These are phyloP conservation scores for Paraphaeosphaeria sporulosa DNA, from an alignment of 2,329 filamentous ascomycete species.

Conservation along the genomic window DNA sequence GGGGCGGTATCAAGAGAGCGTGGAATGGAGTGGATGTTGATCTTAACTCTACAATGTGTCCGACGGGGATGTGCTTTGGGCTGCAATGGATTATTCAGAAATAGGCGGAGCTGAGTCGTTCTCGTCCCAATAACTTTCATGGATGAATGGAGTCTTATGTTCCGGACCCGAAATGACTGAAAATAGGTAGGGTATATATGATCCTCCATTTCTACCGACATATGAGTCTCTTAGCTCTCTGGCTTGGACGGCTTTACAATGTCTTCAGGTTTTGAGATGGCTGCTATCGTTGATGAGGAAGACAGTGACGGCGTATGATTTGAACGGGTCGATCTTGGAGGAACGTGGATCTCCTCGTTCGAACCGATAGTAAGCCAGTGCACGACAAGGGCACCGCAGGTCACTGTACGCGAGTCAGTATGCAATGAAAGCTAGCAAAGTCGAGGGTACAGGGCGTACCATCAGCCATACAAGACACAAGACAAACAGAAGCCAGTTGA, in stretches of 20 bases:
- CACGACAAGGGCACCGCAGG: constrained; percentile 3
- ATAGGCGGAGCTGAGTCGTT: too few species aligned
- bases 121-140: too few species aligned
- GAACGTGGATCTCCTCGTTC: not conserved
- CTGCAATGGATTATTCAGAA: too few species aligned
- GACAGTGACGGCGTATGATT: not conserved
- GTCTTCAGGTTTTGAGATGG: not conserved
- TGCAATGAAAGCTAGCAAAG: not conserved
- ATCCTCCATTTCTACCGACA: not conserved
- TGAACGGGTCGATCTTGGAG: not conserved
- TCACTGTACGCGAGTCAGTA: not conserved
- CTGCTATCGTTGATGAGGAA: not conserved
- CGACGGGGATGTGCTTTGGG: too few species aligned
- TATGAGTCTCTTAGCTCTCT: not conserved
- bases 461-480: constrained; percentile 6
- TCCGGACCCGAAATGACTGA: too few species aligned
- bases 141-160: too few species aligned
- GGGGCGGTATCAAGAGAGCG: too few species aligned
- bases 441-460: not conserved
- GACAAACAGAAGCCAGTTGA: constrained; percentile 7
- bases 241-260: not conserved
- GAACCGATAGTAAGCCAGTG: constrained; percentile 11
- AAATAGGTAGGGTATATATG: too few species aligned
- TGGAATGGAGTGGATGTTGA: too few species aligned
- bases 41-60: too few species aligned